A percentile compares a stretch with the other conserved stretches of the same genome.
Conservation (phyloP, 306 rosid genomes). For the barrel medic (Medicago truncatula) region DNA sequence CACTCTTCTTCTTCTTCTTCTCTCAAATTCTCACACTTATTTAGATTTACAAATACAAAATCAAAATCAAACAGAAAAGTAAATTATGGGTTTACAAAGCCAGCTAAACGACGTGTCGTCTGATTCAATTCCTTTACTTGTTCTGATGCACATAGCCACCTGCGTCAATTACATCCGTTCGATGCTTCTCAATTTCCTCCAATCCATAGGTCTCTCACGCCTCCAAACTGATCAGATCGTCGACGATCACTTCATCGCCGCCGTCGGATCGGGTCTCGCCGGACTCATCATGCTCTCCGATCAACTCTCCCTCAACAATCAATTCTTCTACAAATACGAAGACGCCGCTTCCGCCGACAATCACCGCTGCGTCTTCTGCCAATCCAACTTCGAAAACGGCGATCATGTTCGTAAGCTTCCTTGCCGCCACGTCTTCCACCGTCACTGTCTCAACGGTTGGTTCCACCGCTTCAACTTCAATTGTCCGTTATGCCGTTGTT, state of each 20-base stretch:
- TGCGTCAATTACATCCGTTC: slow-evolving; percentile 67
- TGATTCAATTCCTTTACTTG: slow-evolving; percentile 76
- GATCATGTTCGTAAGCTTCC: slow-evolving; percentile 74
- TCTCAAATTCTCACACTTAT: background rate
- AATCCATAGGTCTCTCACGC: slow-evolving; percentile 53
- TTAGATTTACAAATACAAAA: background rate
- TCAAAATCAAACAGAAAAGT: background rate
- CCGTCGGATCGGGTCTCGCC: slow-evolving; percentile 75
- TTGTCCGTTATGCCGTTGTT: slow-evolving; percentile 86
- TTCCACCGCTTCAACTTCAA: slow-evolving; percentile 73
- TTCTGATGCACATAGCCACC: slow-evolving; percentile 65
- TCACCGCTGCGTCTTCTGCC: slow-evolving; percentile 71
- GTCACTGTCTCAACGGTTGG: slow-evolving; percentile 83
- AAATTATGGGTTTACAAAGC: slow-evolving; percentile 73
- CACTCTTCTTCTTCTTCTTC: slow-evolving; percentile 14
- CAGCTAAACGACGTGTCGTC: slow-evolving; percentile 83
- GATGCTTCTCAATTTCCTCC: slow-evolving; percentile 50
- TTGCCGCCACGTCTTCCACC: slow-evolving; percentile 86
- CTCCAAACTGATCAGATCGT: slow-evolving; percentile 44
- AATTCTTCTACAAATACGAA: slow-evolving; percentile 46
- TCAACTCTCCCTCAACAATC: slow-evolving; percentile 65
- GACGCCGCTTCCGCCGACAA: slow-evolving; percentile 1
- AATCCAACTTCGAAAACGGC: slow-evolving; percentile 52
- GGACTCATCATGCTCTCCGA: slow-evolving; percentile 70
- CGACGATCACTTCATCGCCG: slow-evolving; percentile 49